Conservation (phyloP, 495 filamentous ascomycete genomes). For the Hypoxylon perforatum region DNA sequence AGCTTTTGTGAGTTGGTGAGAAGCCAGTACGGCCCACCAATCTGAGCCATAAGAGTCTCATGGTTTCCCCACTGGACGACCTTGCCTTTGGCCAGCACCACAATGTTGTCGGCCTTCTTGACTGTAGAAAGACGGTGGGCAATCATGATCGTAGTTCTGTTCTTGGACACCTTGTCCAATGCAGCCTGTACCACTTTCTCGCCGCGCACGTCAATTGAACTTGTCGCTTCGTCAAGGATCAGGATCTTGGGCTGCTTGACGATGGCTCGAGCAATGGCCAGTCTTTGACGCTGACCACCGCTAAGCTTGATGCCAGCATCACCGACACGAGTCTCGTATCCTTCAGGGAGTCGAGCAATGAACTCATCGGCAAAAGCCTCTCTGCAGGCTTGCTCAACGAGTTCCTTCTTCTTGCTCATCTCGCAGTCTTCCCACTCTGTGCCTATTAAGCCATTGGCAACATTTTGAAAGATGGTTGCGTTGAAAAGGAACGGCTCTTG, state of each 20-base stretch:
- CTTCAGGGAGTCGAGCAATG: slow-evolving; percentile 68
- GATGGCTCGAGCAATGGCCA: slow-evolving; percentile 76
- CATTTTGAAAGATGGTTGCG: slow-evolving; percentile 72
- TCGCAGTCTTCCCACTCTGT: slow-evolving; percentile 67
- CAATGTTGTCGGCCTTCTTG: slow-evolving; percentile 73
- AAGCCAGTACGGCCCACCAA: slow-evolving; percentile 66
- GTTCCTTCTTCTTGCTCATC: slow-evolving; percentile 59
- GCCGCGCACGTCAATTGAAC: slow-evolving; percentile 66
- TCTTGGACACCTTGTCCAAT: slow-evolving; percentile 63
- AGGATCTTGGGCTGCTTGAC: slow-evolving; percentile 84
- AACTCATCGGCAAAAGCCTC: slow-evolving; percentile 72
- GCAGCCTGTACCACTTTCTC: slow-evolving; percentile 69
- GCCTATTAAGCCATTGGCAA: slow-evolving; percentile 72
- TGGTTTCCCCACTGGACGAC: slow-evolving; percentile 78
- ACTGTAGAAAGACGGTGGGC: slow-evolving; percentile 70
- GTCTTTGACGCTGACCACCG: slow-evolving; percentile 72
- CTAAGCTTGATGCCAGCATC: slow-evolving; percentile 69
- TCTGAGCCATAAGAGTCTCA: slow-evolving; percentile 67
- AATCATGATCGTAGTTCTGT: slow-evolving; percentile 70
- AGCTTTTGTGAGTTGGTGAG: slow-evolving; percentile 65
- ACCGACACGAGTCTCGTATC: slow-evolving; percentile 72
- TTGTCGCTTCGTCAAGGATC: slow-evolving; percentile 86
- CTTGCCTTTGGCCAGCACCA: slow-evolving; percentile 66
- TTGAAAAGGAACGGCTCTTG: slow-evolving; percentile 80
- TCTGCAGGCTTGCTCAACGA: slow-evolving; percentile 69